Percentiles rank a stretch among this genome's conserved stretches.
Conservation (phyloP, 2,329 filamentous ascomycete genomes). For the Emmonsiellopsis sp. region DNA sequence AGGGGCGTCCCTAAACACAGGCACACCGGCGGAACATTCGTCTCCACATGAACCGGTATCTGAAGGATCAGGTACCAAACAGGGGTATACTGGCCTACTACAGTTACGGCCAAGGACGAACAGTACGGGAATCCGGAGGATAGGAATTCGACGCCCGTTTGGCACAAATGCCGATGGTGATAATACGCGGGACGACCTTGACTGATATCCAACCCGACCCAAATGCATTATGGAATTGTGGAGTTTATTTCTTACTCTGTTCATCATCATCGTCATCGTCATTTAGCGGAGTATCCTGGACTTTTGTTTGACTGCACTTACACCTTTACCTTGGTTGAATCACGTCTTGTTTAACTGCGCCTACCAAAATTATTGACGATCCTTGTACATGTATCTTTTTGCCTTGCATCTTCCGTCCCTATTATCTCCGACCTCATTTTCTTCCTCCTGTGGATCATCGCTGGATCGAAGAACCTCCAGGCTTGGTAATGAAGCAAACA, state of each 20-base stretch:
- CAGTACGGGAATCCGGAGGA: conserved; percentile 25
- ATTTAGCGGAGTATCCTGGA: not conserved
- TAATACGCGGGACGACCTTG: not conserved
- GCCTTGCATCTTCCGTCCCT: not conserved
- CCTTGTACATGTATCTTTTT: not conserved
- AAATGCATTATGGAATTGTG: not conserved
- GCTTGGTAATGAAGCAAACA: not conserved
- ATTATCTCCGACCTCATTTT: not conserved
- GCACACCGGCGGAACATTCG: conserved; percentile 13
- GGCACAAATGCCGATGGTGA: not conserved
- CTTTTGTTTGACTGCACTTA: not conserved
- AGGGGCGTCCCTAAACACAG: not conserved
- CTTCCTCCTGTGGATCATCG: not conserved
- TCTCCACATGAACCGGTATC: conserved; percentile 6
- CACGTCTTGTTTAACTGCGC: not conserved
- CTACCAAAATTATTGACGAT: not conserved
- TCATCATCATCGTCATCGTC: not conserved
- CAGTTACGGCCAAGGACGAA: conserved; percentile 28
- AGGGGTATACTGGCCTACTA: conserved; percentile 27
- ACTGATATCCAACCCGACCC: not conserved
- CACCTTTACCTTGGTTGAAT: not conserved
- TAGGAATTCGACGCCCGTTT: conserved; percentile 19
- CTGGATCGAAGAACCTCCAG: not conserved
- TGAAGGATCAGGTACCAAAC: conserved; percentile 25
- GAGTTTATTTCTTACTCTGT: not conserved